Base-by-base conservation (phyloP, 2,329 filamentous ascomycete genomes). In the Aspergillus sp. region DNA sequence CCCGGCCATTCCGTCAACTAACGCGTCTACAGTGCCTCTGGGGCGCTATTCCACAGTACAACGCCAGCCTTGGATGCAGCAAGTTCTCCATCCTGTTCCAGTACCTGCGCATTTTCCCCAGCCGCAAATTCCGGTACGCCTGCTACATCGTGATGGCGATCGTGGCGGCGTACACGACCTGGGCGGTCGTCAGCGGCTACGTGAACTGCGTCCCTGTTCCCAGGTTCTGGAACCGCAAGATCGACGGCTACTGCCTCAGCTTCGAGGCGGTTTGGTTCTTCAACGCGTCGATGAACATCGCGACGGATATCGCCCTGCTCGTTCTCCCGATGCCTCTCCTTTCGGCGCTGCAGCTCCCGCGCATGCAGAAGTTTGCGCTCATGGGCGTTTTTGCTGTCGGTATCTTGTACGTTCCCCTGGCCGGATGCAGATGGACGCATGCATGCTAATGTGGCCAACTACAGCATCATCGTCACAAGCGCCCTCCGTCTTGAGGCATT, bases 21-120 rank as follows among this genome's bases (percentile, higher is more conserved):
- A 35, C 16, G 11, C 11, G 13, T 10, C 4, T 16, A 28, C 27
- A 56, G 50, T 42, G 41, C 20, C 41, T 57, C 14, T 57, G 52
- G 52, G 46, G 42, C 8, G 48, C 53, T 17, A 56, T 56, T 14
- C 50, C 53, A 6, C 39, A 56, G 31, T 58, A 58, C 41, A 56
- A 54, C 26, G 45, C 48, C 15, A 55, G 52, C 34, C 36, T 59
- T 26, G 43, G 37, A 30, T 55, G 53, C 36, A 64, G 60, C 24
- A 67, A 67, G 43, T 52, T 60, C 36, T 67, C 63, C 26, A 63
- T 68, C 33, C 50, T 68, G 15, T 53, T 64, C 24, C 64, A 67
- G 47, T 67, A 67, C 38, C 51, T 67, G 8, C 63, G 65, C 17
- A 58, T 69, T 34, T 65, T 68, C 45, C 51, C 44, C 28, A 42